These are phyloP conservation scores for Golovinomyces cichoracearum DNA, from an alignment of 2,329 filamentous ascomycete genomes.

Conservation along the genomic window DNA sequence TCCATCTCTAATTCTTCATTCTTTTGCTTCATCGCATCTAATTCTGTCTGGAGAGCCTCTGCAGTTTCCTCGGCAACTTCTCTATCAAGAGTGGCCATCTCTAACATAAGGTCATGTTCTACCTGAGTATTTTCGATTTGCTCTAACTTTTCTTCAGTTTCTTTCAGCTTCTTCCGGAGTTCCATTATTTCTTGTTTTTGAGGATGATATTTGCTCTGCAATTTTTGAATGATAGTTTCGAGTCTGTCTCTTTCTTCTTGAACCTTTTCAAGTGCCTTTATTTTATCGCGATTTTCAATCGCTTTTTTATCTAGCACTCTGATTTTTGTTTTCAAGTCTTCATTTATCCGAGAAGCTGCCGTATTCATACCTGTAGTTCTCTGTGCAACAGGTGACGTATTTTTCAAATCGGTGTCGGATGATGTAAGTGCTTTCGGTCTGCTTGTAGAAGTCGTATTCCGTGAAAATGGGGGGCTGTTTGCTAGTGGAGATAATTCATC, in stretches of 20 bases:
- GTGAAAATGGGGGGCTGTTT: slow-evolving; percentile 10
- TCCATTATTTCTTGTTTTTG: slow-evolving; percentile 58
- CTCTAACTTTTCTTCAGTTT: slow-evolving; percentile 43
- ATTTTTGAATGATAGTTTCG: slow-evolving; percentile 64
- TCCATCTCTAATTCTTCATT: slow-evolving; percentile 70
- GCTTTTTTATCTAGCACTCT: slow-evolving; percentile 70
- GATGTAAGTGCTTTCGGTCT: slow-evolving; percentile 5
- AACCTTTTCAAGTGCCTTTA: slow-evolving; percentile 52
- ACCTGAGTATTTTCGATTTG: slow-evolving; percentile 48
- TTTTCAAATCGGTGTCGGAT: slow-evolving; percentile 8
- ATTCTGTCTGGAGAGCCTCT: slow-evolving; percentile 55
- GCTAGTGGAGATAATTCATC: slow-evolving; percentile 18
- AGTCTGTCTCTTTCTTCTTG: slow-evolving; percentile 55
- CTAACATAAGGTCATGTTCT: slow-evolving; percentile 62
- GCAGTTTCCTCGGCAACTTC: slow-evolving; percentile 92
- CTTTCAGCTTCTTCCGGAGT: slow-evolving; percentile 51
- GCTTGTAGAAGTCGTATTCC: slow-evolving; percentile 6
- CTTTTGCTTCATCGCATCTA: slow-evolving; percentile 49
- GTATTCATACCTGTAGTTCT: slow-evolving; percentile 7
- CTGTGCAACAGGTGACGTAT: slow-evolving; percentile 8
- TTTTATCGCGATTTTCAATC: slow-evolving; percentile 57
- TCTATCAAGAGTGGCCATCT: slow-evolving; percentile 67
- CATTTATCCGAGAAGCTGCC: slow-evolving; percentile 33
- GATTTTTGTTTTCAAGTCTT: slow-evolving; percentile 71
- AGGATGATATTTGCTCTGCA: slow-evolving; percentile 69